Base-by-base conservation (phyloP, 768 basidiomycete species). In the Termitomyces sp. region DNA sequence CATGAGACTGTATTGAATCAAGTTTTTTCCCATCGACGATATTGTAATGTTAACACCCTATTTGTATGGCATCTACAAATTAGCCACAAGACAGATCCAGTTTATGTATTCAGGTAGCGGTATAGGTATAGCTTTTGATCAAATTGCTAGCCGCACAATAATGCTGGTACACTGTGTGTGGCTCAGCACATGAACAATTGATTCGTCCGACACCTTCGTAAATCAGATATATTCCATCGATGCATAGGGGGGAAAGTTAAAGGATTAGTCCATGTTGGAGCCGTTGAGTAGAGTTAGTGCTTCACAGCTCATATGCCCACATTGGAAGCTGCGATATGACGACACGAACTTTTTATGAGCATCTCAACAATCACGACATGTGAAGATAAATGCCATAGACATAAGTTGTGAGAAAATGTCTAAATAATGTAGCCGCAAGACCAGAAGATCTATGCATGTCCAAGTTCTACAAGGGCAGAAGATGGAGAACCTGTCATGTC, bases 391-490 rank as follows among this genome's bases (percentile, higher is more conserved):
- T 20, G 10, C 6, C 37, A 48, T 13, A 12, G 39, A 20, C 26
- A 32, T 32, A 29, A 52, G 8, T 52, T 13, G 37, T 46, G 26
- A 36, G 12, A 24, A 20, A 36, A 16, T 1, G 37, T 8, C 46
- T 32, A n/a, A 9, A 13, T 24, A 22, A 36, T 20, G 39, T 20
- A 34, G 18, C 4, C 20, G 37, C n/a, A 20, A 12, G 7, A 39
- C 24, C 43, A 27, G 0, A 22, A 12, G 13, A 36, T 58, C 10
- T 6, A 2, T 22, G 5, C 9, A 13, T n/a, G 22, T 32, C 24
- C 39, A 20, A 27, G 32, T 2, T 47, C 2, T 32, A 47, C 34
- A 58, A 54, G 24, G 57, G 48, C 57, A 53, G 46, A 42, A 58
- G 31, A 53, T 42, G 46, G 22, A 41, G 46, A 34, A 32, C 9